Conservation (phyloP, 106 monocot genomes). For the Allium fistulosum region DNA sequence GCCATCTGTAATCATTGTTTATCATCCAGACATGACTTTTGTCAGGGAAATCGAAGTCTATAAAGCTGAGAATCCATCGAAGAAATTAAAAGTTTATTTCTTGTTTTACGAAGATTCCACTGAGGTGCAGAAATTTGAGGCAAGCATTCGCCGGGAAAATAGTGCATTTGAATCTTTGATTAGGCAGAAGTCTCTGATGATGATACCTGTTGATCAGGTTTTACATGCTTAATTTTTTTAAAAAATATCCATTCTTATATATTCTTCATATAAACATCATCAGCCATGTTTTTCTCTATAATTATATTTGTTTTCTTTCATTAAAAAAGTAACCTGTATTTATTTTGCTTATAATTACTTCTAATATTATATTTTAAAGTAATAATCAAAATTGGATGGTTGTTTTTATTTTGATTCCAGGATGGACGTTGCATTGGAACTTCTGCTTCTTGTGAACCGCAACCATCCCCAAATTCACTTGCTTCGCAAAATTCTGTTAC, state of each 20-base stretch:
- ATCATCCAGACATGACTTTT: conserved; percentile 89
- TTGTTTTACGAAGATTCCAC: conserved; percentile 94
- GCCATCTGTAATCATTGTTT: conserved; percentile 82
- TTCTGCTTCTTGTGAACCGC: conserved; percentile 31
- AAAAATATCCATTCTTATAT: no score
- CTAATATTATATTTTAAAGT: no score
- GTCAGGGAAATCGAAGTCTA: conserved; percentile 96
- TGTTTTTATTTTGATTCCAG: conserved; percentile 20
- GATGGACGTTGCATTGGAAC: conserved; percentile 57
- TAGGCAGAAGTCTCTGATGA: conserved; percentile 97
- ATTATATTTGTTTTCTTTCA: no score
- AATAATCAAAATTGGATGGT: not conserved
- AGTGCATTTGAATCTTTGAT: conserved; percentile 94
- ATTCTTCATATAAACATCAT: no score
- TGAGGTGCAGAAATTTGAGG: conserved; percentile 94
- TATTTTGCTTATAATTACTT: no score
- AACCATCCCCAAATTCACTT: conserved; percentile 10
- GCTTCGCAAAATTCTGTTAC: conserved; percentile 58
- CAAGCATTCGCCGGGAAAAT: conserved; percentile 86
- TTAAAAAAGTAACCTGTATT: no score
- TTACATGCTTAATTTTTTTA: not conserved
- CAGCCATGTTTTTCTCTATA: no score
- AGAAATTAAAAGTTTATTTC: conserved; percentile 81
- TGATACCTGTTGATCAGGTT: conserved; percentile 95
- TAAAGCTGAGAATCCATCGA: conserved; percentile 83